Conservation (phyloP, 1,139 yeast species). For the Geotrichum candidum region DNA sequence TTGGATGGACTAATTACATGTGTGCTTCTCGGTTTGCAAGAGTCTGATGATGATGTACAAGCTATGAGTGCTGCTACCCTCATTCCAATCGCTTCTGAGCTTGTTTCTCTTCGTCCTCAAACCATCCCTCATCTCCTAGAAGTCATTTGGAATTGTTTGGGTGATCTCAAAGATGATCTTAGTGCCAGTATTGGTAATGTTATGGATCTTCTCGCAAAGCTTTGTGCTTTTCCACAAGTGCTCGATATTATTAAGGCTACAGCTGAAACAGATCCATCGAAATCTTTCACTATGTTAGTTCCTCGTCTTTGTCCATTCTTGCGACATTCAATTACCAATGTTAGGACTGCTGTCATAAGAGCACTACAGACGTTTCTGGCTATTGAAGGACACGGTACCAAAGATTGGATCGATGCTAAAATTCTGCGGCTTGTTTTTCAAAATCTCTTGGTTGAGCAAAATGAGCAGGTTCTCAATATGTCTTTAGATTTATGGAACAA, state of each 20-base stretch:
- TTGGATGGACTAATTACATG: constrained; percentile 71
- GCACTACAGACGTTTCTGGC: constrained; percentile 74
- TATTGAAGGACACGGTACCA: constrained; percentile 52
- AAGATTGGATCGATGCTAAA: constrained; percentile 73
- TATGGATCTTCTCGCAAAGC: constrained; percentile 85
- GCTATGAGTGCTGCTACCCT: constrained; percentile 94
- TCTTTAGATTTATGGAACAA: constrained; percentile 59
- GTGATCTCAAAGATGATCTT: constrained; percentile 80
- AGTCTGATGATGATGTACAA: constrained; percentile 92
- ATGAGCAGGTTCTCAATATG: constrained; percentile 58
- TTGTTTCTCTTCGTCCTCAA: constrained; percentile 59
- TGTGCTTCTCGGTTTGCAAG: constrained; percentile 80
- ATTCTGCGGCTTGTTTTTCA: constrained; percentile 74
- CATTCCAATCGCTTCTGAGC: constrained; percentile 80
- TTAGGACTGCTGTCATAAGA: constrained; percentile 79
- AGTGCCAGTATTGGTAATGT: constrained; percentile 94
- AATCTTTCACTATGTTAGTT: constrained; percentile 67
- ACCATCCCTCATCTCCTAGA: constrained; percentile 59
- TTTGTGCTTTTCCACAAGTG: constrained; percentile 78
- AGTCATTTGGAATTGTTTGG: constrained; percentile 84
- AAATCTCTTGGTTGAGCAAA: constrained; percentile 84
- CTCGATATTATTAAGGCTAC: constrained; percentile 62
- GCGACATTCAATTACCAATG: constrained; percentile 89
- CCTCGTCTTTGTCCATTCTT: constrained; percentile 89
- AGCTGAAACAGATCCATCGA: constrained; percentile 39